Conservation (phyloP, 73 alveolate genomes). For the Durusdinium trenchii region DNA sequence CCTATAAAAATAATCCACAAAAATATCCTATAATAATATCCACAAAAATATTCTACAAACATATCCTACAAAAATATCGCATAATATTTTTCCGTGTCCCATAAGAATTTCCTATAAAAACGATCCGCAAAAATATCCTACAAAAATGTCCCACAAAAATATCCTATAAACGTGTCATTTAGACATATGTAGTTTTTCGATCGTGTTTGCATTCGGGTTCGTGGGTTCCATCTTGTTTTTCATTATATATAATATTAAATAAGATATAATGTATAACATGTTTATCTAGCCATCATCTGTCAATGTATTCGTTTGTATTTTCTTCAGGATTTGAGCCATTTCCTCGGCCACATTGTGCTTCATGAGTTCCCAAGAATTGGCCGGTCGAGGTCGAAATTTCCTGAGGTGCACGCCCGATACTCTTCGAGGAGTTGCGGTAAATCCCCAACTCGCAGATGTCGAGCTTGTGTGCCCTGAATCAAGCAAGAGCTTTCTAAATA, state of each 20-base stretch:
- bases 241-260: no score
- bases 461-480: conserved; percentile 24
- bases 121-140: neutral
- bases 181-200: no score
- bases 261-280: neutral
- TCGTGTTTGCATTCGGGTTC: no score
- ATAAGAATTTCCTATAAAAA: neutral
- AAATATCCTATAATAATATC: neutral
- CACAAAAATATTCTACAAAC: neutral
- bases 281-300: neutral
- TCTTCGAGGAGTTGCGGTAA: conserved; percentile 33
- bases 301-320: neutral
- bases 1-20: neutral
- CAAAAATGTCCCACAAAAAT: neutral
- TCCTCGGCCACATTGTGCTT: neutral
- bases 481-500: neutral
- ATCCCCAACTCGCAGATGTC: conserved; percentile 24
- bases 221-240: neutral
- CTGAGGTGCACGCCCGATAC: neutral
- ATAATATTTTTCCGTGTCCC: neutral
- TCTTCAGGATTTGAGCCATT: neutral
- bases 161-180: neutral
- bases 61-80: neutral
- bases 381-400: neutral
- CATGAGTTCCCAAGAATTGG: neutral